Base-by-base conservation (phyloP, 139 green algal species). In the Chlorella vulgaris region DNA sequence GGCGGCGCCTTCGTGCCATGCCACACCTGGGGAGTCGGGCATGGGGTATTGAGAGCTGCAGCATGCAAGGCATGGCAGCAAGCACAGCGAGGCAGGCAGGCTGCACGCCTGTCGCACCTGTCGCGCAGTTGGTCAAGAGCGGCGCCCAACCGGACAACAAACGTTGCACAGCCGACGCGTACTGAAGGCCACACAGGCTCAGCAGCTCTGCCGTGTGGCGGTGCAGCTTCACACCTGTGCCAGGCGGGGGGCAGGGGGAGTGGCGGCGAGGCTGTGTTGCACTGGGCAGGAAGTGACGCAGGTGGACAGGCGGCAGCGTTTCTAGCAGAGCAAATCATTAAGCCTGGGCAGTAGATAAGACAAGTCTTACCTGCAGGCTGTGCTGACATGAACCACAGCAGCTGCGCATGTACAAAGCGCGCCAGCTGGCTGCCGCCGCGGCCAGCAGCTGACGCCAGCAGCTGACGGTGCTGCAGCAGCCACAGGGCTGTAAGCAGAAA, bases 151-250 rank as follows among this genome's bases (percentile, higher is more conserved):
- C 63, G 8, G 63, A n/a, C 15, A 66, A 43, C 63, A 53, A 15
- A 10, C 38, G 26, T 2, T 3, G 76, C 28, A 75, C 43, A 43
- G 10, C 43, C 0, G 31, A 35, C 19, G 47, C 8, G 40, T 81
- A 61, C 58, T 76, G 76, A 43, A 69, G 78, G 18, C 65, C 35
- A 10, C 21, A 5, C 28, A 43, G 3, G 47, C 47, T 19, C 28
- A 83, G 68, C 51, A 83, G 38, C 51, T 83, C 65, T 1, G 38
- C 35, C 51, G 71, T 51, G 15, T 78, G 78, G 19, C 42, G 67
- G 67, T 83, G 78, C 66, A 83, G 78, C 78, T 83, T 83, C 18
- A 83, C 28, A 24, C 78, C 78, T 83, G 78, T 51, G 33, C n/a
- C n/a, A n/a, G n/a, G n/a, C 35, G 40, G 38, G 26, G 6, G 22